These are phyloP conservation scores for Nitzschia palea DNA, from an alignment of 108 stramenopile species.

Conservation along the genomic window DNA sequence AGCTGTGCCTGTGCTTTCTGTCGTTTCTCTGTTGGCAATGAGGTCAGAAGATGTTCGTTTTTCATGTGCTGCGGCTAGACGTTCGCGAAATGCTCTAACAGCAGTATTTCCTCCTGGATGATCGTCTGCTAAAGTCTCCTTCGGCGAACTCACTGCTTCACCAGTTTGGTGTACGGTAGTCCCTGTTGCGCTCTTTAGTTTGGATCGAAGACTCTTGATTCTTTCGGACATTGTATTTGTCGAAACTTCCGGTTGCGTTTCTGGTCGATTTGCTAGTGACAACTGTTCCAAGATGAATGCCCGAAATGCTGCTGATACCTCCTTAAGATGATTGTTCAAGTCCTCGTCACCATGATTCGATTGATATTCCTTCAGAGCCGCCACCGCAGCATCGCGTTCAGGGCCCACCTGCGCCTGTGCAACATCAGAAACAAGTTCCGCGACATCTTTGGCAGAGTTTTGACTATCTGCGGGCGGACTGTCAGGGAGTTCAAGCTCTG, in stretches of 20 bases:
- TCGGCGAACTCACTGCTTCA: not conserved
- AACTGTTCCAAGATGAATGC: conserved; percentile 60
- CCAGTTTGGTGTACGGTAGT: conserved; percentile 3
- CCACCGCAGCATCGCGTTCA: conserved; percentile 55
- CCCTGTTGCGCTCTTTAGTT: conserved; percentile 44
- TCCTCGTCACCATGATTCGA: conserved; percentile 48
- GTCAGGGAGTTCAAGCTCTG: conserved; percentile 21
- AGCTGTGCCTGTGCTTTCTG: conserved; percentile 2
- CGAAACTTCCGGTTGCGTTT: not conserved
- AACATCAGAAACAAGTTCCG: conserved; percentile 61
- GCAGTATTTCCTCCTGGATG: not conserved
- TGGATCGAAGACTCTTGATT: conserved; percentile 48
- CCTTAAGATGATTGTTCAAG: conserved; percentile 55
- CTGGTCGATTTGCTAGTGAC: not conserved
- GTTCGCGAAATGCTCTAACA: conserved; percentile 39
- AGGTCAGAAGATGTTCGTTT: conserved; percentile 4
- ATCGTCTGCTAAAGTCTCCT: not conserved
- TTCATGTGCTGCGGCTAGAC: conserved; percentile 49
- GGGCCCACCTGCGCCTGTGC: conserved; percentile 50
- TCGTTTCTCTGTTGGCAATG: not conserved
- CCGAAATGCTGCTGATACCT: conserved; percentile 66
- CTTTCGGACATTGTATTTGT: conserved; percentile 47
- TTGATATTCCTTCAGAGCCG: conserved; percentile 52
- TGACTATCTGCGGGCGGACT: not conserved
- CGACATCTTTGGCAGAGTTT: conserved; percentile 20